Base-by-base conservation (phyloP, 495 filamentous ascomycete species). In the Choiromyces venosus region DNA sequence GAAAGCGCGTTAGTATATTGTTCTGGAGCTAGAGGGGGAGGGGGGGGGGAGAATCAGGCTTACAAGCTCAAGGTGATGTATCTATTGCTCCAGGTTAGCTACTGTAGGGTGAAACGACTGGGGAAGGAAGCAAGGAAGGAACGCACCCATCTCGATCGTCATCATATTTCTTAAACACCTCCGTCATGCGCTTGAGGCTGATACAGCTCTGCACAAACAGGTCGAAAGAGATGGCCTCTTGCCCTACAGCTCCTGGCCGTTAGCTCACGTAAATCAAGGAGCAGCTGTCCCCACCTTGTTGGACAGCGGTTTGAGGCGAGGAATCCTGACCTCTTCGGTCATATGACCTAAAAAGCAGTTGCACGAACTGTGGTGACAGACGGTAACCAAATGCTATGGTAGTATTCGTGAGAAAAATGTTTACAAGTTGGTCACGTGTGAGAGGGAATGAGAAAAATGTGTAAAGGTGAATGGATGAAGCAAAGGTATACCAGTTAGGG, bases 91-190 rank as follows among this genome's bases (percentile, higher is more conserved):
- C 39, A 29, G 3, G 19, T 78, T 69, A 78, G 46, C 16, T 29
- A 61, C n/a, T 39, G 21, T 35, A n/a, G n/a, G n/a, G 18, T n/a
- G 36, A 16, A n/a, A 16, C 21, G 19, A 37, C 37, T 67, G 14
- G 19, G 64, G 52, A 37, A 67, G 29, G 7, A 18, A 25, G 46
- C 4, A 10, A 33, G 25, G 2, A 46, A 25, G 29, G 36, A 67
- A 37, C 68, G 61, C 68, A 96, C 40, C 95, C 95, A 84, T 98
- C 95, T 39, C 95, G 88, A 83, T 99, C 95, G 73, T 96, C 92
- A 75, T 99, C 95, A 83, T 98, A 99, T 81, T 91, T 93, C 89
- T 99, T 99, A 82, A 99, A 99, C 29, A 97, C 94, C 82, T 99
- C 95, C 74, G 95, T 99, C 94, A 99, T 97, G 73, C 96, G 87